Base-by-base conservation (phyloP, 805 yeast genomes). In the Suhomyces prunicola region DNA sequence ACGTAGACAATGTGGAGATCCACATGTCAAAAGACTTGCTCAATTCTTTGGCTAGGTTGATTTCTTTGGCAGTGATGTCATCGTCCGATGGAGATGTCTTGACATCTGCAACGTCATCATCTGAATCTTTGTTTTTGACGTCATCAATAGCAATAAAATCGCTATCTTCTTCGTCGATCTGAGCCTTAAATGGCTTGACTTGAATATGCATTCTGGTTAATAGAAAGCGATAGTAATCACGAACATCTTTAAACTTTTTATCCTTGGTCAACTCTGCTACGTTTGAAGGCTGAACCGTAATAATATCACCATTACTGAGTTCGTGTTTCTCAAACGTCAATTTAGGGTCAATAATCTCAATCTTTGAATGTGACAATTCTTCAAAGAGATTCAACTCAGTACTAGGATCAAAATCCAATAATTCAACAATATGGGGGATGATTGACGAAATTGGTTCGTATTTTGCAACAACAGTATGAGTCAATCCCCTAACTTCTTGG, bases 231-330 rank as follows among this genome's bases (percentile, higher is more conserved):
- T 82, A 87, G 60, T 76, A 80, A 0, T 77, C 77, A n/a, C 70
- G 68, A 8, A 77, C 70, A 49, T 67, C 64, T 12, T 64, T 64
- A 41, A 64, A 58, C 55, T 33, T 59, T 24, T 41, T 54, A 12
- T 50, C 60, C 4, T 50, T 51, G 24, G 59, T 59, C 17, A 56
- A 53, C 39, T 67, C 48, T 39, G 56, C 56, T 57, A 69, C 57
- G 68, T 67, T 2, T 69, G 57, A 6, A 19, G 66, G 57, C 51
- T 73, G 74, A 10, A 72, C 65, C 7, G 70, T 69, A 26, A 88
- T 64, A 13, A 88, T 86, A 63, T 88, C 96, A 60, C 96, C 96
- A 53, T 78, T 80, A 5, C 77, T 74, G 17, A 88, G 63, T 58
- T 88, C 94, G 39, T 78, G 71, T 53, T 81, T 78, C 57, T 78